phyloP scores from a whole-genome alignment of 2,329 filamentous ascomycete genomes.

The Calonectria henricotiae region DNA sequence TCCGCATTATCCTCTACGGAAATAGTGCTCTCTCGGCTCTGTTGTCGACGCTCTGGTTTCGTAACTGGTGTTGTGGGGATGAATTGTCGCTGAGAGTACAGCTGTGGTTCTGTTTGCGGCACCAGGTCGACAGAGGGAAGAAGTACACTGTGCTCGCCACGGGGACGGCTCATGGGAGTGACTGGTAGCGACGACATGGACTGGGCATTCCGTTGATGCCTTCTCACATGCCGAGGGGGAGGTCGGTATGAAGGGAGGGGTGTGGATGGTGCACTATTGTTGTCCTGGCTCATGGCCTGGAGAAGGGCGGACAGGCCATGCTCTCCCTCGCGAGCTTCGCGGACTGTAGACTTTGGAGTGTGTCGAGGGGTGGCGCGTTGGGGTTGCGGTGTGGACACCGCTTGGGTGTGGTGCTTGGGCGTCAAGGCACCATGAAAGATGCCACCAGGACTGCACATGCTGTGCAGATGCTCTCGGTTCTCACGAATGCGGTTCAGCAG shows the following conservation, averaged over 20 bases:
- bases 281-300: slow-evolving; percentile 83
- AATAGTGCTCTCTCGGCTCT: slow-evolving; percentile 89
- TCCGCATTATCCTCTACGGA: slow-evolving; percentile 78
- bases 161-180: slow-evolving; percentile 76
- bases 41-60: slow-evolving; percentile 67
- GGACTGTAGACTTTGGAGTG: slow-evolving; percentile 63
- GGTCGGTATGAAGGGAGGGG: slow-evolving; percentile 68
- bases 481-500: slow-evolving; percentile 89
- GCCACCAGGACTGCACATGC: slow-evolving; percentile 82
- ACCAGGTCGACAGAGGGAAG: slow-evolving; percentile 77
- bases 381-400: slow-evolving; percentile 63
- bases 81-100: slow-evolving; percentile 61
- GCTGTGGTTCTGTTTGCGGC: slow-evolving; percentile 72
- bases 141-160: slow-evolving; percentile 68
- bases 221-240: slow-evolving; percentile 67
- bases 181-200: slow-evolving; percentile 89
- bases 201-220: slow-evolving; percentile 83
- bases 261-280: slow-evolving; percentile 82
- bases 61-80: slow-evolving; percentile 65
- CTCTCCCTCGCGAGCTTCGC: slow-evolving; percentile 67
- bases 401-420: slow-evolving; percentile 65
- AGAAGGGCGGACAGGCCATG: slow-evolving; percentile 85
- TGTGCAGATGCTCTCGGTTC: slow-evolving; percentile 89
- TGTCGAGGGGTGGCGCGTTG: slow-evolving; percentile 67
- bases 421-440: slow-evolving; percentile 76